Evolutionary conservation across 257 asterid genomes (phyloP).

Genomic region (Lavandula angustifolia): DNA sequence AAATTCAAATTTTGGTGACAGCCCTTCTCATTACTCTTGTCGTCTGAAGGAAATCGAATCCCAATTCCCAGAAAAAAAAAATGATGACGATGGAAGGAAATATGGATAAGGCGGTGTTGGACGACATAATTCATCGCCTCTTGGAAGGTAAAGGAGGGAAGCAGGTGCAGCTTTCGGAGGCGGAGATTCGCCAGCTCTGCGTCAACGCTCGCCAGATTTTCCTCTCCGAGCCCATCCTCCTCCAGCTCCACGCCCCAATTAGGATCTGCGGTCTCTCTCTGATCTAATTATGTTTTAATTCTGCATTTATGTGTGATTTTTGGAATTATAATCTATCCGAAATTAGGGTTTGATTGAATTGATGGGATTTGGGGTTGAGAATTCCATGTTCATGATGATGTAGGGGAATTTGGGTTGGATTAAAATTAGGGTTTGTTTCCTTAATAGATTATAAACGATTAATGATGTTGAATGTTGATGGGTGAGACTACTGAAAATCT

Average conservation of each 20-base stretch:
- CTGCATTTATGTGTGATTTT: background rate
- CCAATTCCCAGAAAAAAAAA: conserved; percentile 20
- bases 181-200: conserved; percentile 94
- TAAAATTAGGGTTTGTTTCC: background rate
- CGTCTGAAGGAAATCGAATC: conserved; percentile 9
- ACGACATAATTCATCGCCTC: conserved; percentile 71
- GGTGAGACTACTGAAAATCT: background rate
- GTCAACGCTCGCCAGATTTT: conserved; percentile 83
- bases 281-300: background rate
- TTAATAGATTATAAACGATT: background rate
- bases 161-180: conserved; percentile 90
- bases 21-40: background rate
- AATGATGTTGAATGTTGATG: background rate
- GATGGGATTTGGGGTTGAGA: conserved; percentile 17
- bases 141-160: conserved; percentile 85
- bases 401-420: background rate
- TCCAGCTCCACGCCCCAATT: conserved; percentile 65
- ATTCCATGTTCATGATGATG: conserved; percentile 1
- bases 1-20: conserved; percentile 21
- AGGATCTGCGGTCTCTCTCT: conserved; percentile 71
- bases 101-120: conserved; percentile 79
- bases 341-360: background rate
- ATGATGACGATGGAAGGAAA: conserved; percentile 80
- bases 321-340: background rate
- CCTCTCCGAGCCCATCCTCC: conserved; percentile 74